Evolutionary conservation across 1,139 yeast genomes (phyloP).

Genomic region (Arxiozyma heterogenica): DNA sequence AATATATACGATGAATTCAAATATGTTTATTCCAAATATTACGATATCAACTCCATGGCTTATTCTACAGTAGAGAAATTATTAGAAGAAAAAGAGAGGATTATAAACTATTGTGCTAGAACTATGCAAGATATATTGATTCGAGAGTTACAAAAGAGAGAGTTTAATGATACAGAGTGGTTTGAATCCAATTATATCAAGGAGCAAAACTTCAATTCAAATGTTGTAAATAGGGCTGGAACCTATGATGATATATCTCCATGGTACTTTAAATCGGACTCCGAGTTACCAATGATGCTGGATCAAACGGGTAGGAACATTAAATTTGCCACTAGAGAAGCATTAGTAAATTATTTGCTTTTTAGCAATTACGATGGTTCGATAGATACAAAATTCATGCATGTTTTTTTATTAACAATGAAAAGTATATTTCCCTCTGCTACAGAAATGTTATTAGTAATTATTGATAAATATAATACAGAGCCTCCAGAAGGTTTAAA

Average conservation of each 20-base stretch:
- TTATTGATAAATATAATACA: conserved; percentile 57
- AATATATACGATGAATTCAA: conserved; percentile 34
- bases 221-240: background rate
- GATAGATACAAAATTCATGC: conserved; percentile 40
- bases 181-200: conserved; percentile 22
- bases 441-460: conserved; percentile 48
- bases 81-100: conserved; percentile 60
- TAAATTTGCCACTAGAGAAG: conserved; percentile 79
- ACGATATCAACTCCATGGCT: conserved; percentile 40
- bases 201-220: conserved; percentile 11
- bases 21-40: conserved; percentile 35
- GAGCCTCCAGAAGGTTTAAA: conserved; percentile 85
- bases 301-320: conserved; percentile 58
- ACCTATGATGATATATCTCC: conserved; percentile 36
- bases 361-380: conserved; percentile 66
- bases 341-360: conserved; percentile 73
- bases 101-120: conserved; percentile 63
- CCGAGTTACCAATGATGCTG: conserved; percentile 59
- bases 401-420: conserved; percentile 66
- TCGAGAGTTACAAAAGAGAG: conserved; percentile 50
- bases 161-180: conserved; percentile 23
- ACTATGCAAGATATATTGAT: conserved; percentile 67
- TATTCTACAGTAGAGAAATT: conserved; percentile 45
- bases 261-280: conserved; percentile 76
- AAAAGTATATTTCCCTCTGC: conserved; percentile 61